phyloP scores from a whole-genome alignment of 2,329 filamentous ascomycete species.

The Trichoderma sp. region DNA sequence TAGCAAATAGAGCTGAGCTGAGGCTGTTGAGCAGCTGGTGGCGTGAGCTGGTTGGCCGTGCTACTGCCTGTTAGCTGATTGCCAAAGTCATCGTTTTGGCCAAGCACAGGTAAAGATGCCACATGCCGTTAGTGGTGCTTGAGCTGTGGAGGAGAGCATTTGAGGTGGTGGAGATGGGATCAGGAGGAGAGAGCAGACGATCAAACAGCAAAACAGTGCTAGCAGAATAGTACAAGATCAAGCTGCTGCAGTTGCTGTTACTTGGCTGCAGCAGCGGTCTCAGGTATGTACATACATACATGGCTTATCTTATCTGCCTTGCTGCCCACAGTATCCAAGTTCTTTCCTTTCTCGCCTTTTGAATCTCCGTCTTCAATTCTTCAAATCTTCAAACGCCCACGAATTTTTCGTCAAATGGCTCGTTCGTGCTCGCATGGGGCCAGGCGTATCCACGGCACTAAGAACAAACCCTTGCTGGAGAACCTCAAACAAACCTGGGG shows the following conservation, averaged over 20 bases:
- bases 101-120: not conserved
- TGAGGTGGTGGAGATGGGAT: conserved; percentile 6
- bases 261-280: not conserved
- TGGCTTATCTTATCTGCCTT: not conserved
- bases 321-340: too few species aligned
- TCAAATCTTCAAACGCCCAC: not conserved
- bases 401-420: not conserved
- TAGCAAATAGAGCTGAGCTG: conserved; percentile 9
- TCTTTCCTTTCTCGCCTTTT: not conserved
- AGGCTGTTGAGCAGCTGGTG: not conserved
- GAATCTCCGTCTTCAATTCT: not conserved
- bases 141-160: not conserved
- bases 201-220: conserved; percentile 11
- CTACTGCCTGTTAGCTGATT: not conserved
- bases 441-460: conserved; percentile 16
- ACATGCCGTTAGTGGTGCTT: not conserved
- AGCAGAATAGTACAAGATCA: not conserved
- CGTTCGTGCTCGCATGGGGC: not conserved
- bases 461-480: conserved; percentile 14
- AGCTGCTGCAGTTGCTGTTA: not conserved
- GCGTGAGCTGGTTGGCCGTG: not conserved
- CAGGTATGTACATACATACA: too few species aligned
- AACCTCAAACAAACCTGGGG: conserved; percentile 23
- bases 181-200: conserved; percentile 10
- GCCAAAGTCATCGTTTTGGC: not conserved